Percentiles rank a stretch among this genome's conserved stretches.
phyloP scores from a whole-genome alignment of 2,329 filamentous ascomycete species.

The Hyphodiscus sp. region DNA sequence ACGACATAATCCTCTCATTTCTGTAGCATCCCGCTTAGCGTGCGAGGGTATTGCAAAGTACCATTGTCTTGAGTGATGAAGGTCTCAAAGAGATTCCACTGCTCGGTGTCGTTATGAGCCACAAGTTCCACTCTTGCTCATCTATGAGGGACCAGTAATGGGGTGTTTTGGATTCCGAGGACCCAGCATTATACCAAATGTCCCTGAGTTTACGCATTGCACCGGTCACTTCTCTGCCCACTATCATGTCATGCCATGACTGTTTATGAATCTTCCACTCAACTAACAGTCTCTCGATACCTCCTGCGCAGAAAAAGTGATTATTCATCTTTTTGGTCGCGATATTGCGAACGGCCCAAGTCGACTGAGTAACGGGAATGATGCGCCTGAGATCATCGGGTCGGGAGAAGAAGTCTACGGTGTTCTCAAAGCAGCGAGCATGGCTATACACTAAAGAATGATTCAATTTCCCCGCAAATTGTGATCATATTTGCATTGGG shows the following conservation, averaged over 20 bases:
- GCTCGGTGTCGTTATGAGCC: not conserved
- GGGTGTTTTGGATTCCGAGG: not conserved
- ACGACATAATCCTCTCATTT: not conserved
- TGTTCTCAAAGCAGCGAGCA: not conserved
- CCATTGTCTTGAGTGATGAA: not conserved
- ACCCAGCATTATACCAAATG: not conserved
- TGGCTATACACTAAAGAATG: not conserved
- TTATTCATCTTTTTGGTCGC: not conserved
- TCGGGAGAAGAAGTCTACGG: not conserved
- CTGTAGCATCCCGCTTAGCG: not conserved
- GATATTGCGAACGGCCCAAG: not conserved
- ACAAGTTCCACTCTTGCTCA: not conserved
- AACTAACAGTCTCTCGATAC: constrained; percentile 1
- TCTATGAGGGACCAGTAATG: not conserved
- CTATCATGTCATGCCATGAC: not conserved
- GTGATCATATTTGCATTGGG: too few species aligned
- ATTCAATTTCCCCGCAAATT: not conserved
- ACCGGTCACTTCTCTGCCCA: not conserved
- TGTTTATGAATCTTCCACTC: not conserved
- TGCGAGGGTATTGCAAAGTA: not conserved
- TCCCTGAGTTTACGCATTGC: too few species aligned
- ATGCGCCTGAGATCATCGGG: not conserved
- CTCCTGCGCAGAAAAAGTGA: not conserved
- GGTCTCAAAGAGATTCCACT: constrained; percentile 5
- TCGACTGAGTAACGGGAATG: not conserved